These are phyloP conservation scores for Inga leiocalycina DNA, from an alignment of 306 rosid species.

Conservation along the genomic window DNA sequence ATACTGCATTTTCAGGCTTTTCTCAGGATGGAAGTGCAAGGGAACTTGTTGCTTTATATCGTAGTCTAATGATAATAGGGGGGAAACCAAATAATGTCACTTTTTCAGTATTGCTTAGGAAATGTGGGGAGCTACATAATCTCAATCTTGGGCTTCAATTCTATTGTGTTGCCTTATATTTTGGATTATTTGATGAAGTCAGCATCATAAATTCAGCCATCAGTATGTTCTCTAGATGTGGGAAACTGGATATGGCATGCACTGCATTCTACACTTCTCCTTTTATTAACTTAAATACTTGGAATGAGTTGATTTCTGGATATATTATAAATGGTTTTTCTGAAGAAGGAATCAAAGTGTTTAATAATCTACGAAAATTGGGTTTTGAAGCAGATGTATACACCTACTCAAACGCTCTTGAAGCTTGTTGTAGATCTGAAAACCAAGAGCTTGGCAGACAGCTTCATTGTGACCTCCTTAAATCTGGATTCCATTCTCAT, in stretches of 20 bases:
- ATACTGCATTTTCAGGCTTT: slow-evolving; percentile 50
- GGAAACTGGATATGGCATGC: slow-evolving; percentile 46
- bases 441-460: slow-evolving; percentile 41
- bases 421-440: slow-evolving; percentile 42
- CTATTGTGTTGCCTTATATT: slow-evolving; percentile 39
- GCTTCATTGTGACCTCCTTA: slow-evolving; percentile 48
- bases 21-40: slow-evolving; percentile 28
- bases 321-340: slow-evolving; percentile 33
- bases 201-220: slow-evolving; percentile 46
- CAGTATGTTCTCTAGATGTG: slow-evolving; percentile 53
- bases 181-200: slow-evolving; percentile 45
- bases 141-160: slow-evolving; percentile 58
- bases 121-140: slow-evolving; percentile 49
- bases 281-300: slow-evolving; percentile 31
- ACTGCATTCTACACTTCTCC: slow-evolving; percentile 38
- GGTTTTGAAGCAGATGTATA: slow-evolving; percentile 50
- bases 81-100: slow-evolving; percentile 53
- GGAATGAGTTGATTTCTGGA: slow-evolving; percentile 63
- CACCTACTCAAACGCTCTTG: slow-evolving; percentile 50
- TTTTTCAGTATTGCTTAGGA: slow-evolving; percentile 46
- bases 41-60: slow-evolving; percentile 35
- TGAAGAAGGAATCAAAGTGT: slow-evolving; percentile 40
- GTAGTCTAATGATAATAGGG: slow-evolving; percentile 38
- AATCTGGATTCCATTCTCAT: slow-evolving; percentile 48
- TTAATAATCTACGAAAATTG: slow-evolving; percentile 39